These are phyloP conservation scores for Petunia secreta DNA, from an alignment of 257 asterid genomes.

Conservation along the genomic window DNA sequence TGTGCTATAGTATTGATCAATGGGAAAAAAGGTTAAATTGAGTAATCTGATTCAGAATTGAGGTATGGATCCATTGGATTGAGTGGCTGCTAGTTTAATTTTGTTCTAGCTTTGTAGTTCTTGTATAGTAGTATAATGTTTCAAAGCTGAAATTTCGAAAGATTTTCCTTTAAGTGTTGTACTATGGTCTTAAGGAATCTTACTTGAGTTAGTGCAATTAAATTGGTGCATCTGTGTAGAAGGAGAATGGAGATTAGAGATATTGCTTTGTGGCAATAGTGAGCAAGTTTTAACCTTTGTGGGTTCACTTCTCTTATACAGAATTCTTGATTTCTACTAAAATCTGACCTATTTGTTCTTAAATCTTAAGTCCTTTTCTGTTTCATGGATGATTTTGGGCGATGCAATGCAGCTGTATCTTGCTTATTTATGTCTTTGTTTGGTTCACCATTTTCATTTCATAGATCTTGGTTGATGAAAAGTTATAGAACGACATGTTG, in stretches of 20 bases:
- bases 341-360: too few species aligned
- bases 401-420: background rate
- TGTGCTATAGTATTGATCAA: constrained; percentile 4
- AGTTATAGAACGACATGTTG: background rate
- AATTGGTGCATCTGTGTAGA: constrained; percentile 1
- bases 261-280: background rate
- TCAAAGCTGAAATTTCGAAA: constrained; percentile 7
- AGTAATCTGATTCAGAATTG: constrained; percentile 13
- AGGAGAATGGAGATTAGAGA: background rate
- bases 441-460: background rate
- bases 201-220: background rate
- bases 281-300: background rate
- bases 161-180: background rate
- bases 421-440: constrained; percentile 2
- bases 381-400: background rate
- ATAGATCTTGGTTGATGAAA: constrained; percentile 4
- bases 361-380: background rate
- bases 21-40: background rate
- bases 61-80: constrained; percentile 18
- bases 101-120: background rate
- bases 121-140: background rate
- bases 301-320: background rate
- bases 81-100: background rate
- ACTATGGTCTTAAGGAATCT: background rate
- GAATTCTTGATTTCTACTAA: background rate